phyloP scores from a whole-genome alignment of 2,329 filamentous ascomycete species.

The Colletotrichum sp. region DNA sequence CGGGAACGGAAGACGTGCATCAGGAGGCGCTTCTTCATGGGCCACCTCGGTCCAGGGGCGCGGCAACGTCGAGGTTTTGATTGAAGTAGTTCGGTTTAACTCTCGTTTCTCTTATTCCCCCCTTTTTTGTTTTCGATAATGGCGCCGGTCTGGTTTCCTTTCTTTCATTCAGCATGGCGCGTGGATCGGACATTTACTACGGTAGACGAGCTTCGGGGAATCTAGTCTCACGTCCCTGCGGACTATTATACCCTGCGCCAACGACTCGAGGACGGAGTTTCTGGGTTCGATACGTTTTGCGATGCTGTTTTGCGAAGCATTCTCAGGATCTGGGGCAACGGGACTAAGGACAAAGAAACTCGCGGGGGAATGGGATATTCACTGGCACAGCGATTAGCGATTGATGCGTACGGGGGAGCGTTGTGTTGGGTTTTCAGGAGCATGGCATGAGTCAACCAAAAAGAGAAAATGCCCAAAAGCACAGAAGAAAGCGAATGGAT shows the following conservation, averaged over 20 bases:
- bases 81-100: not conserved
- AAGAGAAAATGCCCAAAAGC: conserved; percentile 16
- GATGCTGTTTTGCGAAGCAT: conserved; percentile 14
- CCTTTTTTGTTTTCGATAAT: not conserved
- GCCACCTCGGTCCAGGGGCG: not conserved
- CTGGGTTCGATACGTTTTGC: conserved; percentile 13
- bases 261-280: conserved; percentile 15
- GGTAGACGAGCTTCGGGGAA: conserved; percentile 9
- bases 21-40: not conserved
- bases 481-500: conserved; percentile 17
- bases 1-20: not conserved
- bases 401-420: not conserved
- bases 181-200: conserved; percentile 20
- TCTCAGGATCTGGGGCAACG: not conserved
- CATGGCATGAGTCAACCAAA: conserved; percentile 15
- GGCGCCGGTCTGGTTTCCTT: conserved; percentile 7
- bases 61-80: not conserved
- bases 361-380: conserved; percentile 9
- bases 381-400: conserved; percentile 13
- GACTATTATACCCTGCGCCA: conserved; percentile 14
- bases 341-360: not conserved
- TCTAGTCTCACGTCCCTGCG: conserved; percentile 8
- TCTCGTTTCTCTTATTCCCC: not conserved
- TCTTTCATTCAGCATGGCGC: conserved; percentile 22
- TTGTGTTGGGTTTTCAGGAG: conserved; percentile 12